phyloP scores from a whole-genome alignment of 2,329 filamentous ascomycete genomes.

The Colletotrichum paranaense region DNA sequence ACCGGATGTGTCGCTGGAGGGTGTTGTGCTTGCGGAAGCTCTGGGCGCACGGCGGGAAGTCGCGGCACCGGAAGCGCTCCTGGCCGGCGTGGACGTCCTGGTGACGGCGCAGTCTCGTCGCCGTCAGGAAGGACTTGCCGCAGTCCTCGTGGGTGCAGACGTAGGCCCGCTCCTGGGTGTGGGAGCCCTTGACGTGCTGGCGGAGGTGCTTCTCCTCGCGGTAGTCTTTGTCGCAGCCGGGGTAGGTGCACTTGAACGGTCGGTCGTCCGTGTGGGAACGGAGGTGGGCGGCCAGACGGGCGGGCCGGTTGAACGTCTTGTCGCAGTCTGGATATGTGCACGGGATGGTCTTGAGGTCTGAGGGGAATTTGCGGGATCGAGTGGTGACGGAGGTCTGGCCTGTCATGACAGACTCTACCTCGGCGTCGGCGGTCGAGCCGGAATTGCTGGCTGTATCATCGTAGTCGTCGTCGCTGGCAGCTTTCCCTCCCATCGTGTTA shows the following conservation, averaged over 20 bases:
- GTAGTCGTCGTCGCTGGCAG: slow-evolving; percentile 33
- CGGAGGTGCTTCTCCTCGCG: slow-evolving; percentile 87
- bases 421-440: slow-evolving; percentile 30
- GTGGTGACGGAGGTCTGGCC: slow-evolving; percentile 34
- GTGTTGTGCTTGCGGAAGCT: slow-evolving; percentile 91
- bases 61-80: slow-evolving; percentile 80
- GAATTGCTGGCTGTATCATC: slow-evolving; percentile 36
- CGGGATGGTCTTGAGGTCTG: slow-evolving; percentile 79
- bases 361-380: slow-evolving; percentile 65
- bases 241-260: slow-evolving; percentile 77
- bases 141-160: slow-evolving; percentile 78
- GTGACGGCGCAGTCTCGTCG: slow-evolving; percentile 81
- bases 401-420: slow-evolving; percentile 33
- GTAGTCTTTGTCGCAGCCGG: slow-evolving; percentile 84
- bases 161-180: slow-evolving; percentile 77
- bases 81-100: slow-evolving; percentile 81
- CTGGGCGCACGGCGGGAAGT: slow-evolving; percentile 76
- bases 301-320: slow-evolving; percentile 90
- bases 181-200: slow-evolving; percentile 85
- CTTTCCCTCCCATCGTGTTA: slow-evolving; percentile 12
- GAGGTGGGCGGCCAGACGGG: slow-evolving; percentile 81
- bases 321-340: slow-evolving; percentile 81
- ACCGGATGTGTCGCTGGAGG: slow-evolving; percentile 83
- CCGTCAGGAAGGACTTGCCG: slow-evolving; percentile 83
- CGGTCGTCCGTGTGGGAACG: slow-evolving; percentile 89